A percentile compares a stretch with the other conserved stretches of the same genome.
Evolutionary conservation across 1,139 yeast genomes (phyloP).

Genomic region (Nakaseomyces bracarensis): DNA sequence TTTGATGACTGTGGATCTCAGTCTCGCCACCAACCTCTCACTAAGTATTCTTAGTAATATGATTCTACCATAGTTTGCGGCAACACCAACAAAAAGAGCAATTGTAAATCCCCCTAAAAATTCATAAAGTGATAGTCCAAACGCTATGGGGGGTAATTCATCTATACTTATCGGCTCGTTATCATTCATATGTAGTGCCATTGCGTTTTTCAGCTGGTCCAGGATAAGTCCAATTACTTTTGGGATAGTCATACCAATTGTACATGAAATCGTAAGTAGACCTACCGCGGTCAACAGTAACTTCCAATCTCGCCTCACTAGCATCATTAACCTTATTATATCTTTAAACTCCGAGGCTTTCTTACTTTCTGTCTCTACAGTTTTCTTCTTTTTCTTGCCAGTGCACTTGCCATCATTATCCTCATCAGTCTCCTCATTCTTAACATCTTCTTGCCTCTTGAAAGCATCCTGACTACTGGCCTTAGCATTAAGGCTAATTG

Average conservation of each 20-base stretch:
- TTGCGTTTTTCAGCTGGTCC: constrained; percentile 46
- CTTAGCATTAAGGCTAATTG: no score
- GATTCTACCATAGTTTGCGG: constrained; percentile 74
- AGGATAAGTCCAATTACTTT: constrained; percentile 71
- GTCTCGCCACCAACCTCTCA: constrained; percentile 75
- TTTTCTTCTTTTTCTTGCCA: constrained; percentile 16
- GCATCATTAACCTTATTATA: constrained; percentile 40
- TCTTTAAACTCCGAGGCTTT: constrained; percentile 38
- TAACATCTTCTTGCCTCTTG: background rate
- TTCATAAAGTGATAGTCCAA: constrained; percentile 41
- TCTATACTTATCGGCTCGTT: constrained; percentile 25
- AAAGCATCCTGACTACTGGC: background rate
- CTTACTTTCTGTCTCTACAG: constrained; percentile 12
- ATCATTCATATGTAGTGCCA: constrained; percentile 15
- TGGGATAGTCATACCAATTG: constrained; percentile 69
- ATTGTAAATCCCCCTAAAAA: constrained; percentile 45
- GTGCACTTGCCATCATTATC: background rate
- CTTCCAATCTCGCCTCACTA: constrained; percentile 45
- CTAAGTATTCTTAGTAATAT: constrained; percentile 69
- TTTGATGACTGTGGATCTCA: constrained; percentile 68
- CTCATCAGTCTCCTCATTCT: background rate
- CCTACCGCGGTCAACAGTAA: constrained; percentile 51
- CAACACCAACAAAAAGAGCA: constrained; percentile 59
- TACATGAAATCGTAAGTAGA: constrained; percentile 51
- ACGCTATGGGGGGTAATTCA: constrained; percentile 33